Conservation (phyloP, 2,329 filamentous ascomycete species). For the Ophiostoma montium region DNA sequence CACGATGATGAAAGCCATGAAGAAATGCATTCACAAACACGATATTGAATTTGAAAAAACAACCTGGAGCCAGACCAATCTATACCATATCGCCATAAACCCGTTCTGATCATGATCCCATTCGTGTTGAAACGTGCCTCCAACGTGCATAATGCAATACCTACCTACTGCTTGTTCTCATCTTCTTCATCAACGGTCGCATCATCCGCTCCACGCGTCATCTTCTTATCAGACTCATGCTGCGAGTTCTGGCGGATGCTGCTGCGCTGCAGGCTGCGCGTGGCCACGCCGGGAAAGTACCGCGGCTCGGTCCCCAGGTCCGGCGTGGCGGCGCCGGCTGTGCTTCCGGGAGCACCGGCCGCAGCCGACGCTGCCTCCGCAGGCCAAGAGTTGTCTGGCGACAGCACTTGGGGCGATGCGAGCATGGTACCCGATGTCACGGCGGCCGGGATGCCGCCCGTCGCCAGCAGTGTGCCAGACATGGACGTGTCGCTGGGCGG, state of each 20-base stretch:
- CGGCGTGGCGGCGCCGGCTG: slow-evolving; percentile 10
- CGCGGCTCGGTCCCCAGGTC: slow-evolving; percentile 42
- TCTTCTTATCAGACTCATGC: slow-evolving; percentile 23
- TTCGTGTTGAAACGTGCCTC: too few relatives aligned
- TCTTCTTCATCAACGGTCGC: too few relatives aligned
- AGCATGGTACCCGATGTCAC: slow-evolving; percentile 2
- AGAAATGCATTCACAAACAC: too few relatives aligned
- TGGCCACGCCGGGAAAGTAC: slow-evolving; percentile 59
- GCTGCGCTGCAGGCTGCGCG: slow-evolving; percentile 31
- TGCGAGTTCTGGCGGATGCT: slow-evolving; percentile 26
- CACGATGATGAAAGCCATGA: too few relatives aligned
- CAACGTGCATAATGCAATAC: too few relatives aligned
- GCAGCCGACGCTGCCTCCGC: slow-evolving; percentile 15
- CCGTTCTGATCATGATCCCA: too few relatives aligned
- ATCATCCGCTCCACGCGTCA: neutral
- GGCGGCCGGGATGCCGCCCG: slow-evolving; percentile 9
- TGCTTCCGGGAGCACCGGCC: neutral
- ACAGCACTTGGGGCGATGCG: slow-evolving; percentile 9
- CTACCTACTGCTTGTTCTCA: too few relatives aligned
- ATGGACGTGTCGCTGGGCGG: neutral
- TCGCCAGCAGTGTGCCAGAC: neutral
- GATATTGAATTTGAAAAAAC: neutral
- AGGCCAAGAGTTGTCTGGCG: slow-evolving; percentile 20
- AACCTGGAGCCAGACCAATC: neutral
- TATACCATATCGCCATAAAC: neutral